Percentiles rank a stretch among this genome's conserved stretches.
Evolutionary conservation across 1,284 basidiomycete species (phyloP).

Genomic region (Polyporus tsugae): DNA sequence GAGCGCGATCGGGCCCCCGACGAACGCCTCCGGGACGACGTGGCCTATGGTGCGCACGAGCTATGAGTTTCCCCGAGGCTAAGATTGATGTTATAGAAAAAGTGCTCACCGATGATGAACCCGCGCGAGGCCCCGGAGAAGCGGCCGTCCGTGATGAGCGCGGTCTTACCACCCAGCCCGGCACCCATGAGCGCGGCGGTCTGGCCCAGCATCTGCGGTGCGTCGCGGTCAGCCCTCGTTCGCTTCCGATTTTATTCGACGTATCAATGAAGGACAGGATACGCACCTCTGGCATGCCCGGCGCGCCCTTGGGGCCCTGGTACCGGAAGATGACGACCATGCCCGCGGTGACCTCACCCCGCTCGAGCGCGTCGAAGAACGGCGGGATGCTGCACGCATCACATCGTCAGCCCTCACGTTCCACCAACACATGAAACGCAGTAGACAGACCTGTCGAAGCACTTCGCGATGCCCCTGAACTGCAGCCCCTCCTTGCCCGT

Average conservation of each 20-base stretch:
- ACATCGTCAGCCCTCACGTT: background rate
- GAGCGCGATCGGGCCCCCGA: conserved; percentile 95
- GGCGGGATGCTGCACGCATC: conserved; percentile 67
- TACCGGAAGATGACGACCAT: conserved; percentile 93
- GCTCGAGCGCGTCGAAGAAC: conserved; percentile 87
- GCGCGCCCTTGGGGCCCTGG: conserved; percentile 95
- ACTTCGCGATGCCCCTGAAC: conserved; percentile 85
- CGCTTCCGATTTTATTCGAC: background rate
- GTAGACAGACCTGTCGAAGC: conserved; percentile 70
- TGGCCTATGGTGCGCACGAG: conserved; percentile 62
- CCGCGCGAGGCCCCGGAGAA: conserved; percentile 86
- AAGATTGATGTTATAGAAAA: background rate
- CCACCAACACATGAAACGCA: background rate
- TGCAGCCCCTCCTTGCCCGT: conserved; percentile 94
- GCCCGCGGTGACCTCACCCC: conserved; percentile 86
- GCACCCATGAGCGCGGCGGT: conserved; percentile 95
- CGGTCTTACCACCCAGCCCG: conserved; percentile 89
- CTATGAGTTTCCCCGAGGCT: background rate
- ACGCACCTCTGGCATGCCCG: conserved; percentile 92
- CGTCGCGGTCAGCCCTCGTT: background rate
- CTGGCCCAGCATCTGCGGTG: conserved; percentile 67
- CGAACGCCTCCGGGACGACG: conserved; percentile 91
- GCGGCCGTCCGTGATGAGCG: conserved; percentile 95
- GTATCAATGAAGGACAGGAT: too few relatives aligned
- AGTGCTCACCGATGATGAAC: conserved; percentile 63